These are phyloP conservation scores for Cytospora piceae DNA, from an alignment of 2,329 filamentous ascomycete species.

Conservation along the genomic window DNA sequence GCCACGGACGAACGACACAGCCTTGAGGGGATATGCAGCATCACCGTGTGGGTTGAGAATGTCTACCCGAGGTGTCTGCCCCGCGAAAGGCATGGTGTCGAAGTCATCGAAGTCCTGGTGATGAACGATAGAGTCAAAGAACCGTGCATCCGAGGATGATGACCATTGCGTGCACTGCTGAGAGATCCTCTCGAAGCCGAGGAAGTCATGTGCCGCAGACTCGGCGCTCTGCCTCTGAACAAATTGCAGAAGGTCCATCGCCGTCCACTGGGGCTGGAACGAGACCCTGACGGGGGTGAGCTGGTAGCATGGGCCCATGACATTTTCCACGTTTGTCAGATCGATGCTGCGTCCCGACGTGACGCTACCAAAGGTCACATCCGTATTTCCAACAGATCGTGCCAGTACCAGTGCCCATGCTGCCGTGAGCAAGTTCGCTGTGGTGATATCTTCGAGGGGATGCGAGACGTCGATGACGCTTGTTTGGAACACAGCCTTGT, in stretches of 20 bases:
- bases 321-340: conserved; percentile 41
- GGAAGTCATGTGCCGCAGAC: conserved; percentile 39
- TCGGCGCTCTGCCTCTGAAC: conserved; percentile 40
- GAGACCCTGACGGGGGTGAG: conserved; percentile 48
- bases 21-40: conserved; percentile 47
- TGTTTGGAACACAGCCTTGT: conserved; percentile 31
- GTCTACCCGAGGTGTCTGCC: conserved; percentile 36
- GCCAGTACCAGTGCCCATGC: conserved; percentile 49
- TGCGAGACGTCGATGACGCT: conserved; percentile 31
- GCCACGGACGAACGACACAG: conserved; percentile 47
- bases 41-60: conserved; percentile 44
- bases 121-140: conserved; percentile 42
- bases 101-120: conserved; percentile 46
- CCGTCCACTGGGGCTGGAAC: conserved; percentile 41
- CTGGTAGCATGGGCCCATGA: conserved; percentile 51
- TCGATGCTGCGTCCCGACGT: conserved; percentile 47
- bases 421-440: conserved; percentile 46
- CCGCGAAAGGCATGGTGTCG: conserved; percentile 48
- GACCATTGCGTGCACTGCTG: conserved; percentile 42
- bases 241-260: conserved; percentile 38
- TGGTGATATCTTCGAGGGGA: conserved; percentile 44
- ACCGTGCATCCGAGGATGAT: conserved; percentile 36
- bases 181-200: conserved; percentile 42
- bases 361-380: conserved; percentile 48
- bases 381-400: conserved; percentile 38